Evolutionary conservation across 106 monocot species (phyloP).

Genomic region (Posidonia australis): DNA sequence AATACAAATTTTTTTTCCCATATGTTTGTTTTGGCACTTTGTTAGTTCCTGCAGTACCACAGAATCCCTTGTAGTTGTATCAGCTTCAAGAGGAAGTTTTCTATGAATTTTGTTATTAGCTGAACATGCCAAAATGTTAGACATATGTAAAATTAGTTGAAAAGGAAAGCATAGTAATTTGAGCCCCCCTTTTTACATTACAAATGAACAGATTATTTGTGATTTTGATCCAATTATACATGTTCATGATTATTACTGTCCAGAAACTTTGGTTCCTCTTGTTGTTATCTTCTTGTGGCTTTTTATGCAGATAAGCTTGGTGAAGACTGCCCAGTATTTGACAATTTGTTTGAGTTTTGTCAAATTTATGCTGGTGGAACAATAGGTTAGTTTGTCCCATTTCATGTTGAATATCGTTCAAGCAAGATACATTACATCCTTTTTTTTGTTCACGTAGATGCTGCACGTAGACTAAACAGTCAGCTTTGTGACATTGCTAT

Average conservation of each 20-base stretch:
- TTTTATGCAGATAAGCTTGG: conserved; percentile 68
- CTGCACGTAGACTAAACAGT: conserved; percentile 83
- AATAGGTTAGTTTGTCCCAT: conserved; percentile 42
- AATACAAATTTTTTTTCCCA: too few relatives aligned
- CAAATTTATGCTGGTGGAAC: conserved; percentile 99
- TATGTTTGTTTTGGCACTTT: too few relatives aligned
- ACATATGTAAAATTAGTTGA: too few relatives aligned
- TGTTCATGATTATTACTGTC: neutral
- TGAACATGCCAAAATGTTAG: too few relatives aligned
- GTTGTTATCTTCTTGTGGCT: conserved; percentile 8
- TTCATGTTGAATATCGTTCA: neutral
- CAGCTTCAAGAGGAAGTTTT: too few relatives aligned
- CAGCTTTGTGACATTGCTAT: conserved; percentile 86
- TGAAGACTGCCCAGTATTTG: conserved; percentile 97
- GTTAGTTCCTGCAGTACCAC: too few relatives aligned
- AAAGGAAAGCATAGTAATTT: too few relatives aligned
- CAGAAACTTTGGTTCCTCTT: neutral
- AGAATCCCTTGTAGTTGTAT: too few relatives aligned
- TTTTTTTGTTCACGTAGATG: conserved; percentile 44
- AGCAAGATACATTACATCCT: neutral
- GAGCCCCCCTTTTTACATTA: too few relatives aligned
- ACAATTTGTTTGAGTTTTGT: conserved; percentile 97
- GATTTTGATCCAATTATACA: too few relatives aligned
- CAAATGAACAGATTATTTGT: too few relatives aligned
- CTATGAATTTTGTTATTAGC: too few relatives aligned